phyloP scores from a whole-genome alignment of 169 alveolate genomes.

The Plasmodium vivax region DNA sequence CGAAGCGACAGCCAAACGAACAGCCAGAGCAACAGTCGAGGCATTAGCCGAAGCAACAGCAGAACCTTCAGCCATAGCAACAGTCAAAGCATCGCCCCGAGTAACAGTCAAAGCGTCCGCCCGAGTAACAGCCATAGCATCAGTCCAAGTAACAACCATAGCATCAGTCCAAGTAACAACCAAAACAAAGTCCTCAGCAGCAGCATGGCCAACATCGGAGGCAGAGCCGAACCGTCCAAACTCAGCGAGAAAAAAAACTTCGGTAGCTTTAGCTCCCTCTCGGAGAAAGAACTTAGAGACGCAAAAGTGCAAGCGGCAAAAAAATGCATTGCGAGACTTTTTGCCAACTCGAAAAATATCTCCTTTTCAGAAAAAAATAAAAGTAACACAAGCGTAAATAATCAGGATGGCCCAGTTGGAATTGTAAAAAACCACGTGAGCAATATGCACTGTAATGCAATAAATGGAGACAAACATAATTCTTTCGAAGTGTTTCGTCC shows the following conservation, averaged over 20 bases:
- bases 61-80: background rate
- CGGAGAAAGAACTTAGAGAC: conserved; percentile 72
- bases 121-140: background rate
- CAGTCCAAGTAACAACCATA: background rate
- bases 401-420: background rate
- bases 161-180: background rate
- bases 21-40: background rate
- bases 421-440: background rate
- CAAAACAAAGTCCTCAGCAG: background rate
- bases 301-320: conserved; percentile 86
- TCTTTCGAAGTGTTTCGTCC: background rate
- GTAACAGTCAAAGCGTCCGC: background rate
- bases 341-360: conserved; percentile 79
- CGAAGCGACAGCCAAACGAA: background rate
- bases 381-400: conserved; percentile 11
- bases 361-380: conserved; percentile 22
- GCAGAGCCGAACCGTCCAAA: background rate
- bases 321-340: conserved; percentile 81
- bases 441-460: background rate
- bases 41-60: background rate
- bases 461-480: conserved; percentile 9
- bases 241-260: conserved; percentile 14
- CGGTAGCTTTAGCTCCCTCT: background rate
- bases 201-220: background rate
- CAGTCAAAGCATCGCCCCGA: background rate